Percentiles rank a stretch among this genome's conserved stretches.
Evolutionary conservation across 2,329 filamentous ascomycete genomes (phyloP).

Genomic region (Fusarium lyarnte): DNA sequence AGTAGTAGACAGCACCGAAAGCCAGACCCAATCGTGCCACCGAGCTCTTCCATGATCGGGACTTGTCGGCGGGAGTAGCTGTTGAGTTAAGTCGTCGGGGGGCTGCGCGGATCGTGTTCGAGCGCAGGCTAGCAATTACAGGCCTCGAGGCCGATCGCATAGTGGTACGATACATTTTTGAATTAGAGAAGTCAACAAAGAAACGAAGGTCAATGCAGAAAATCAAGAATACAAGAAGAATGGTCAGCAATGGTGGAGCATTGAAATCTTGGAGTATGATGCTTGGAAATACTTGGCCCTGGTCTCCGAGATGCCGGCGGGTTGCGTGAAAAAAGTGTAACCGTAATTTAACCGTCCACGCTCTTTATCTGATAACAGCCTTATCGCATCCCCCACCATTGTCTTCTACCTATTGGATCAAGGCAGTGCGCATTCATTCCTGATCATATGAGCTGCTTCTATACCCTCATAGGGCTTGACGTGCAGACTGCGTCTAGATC

Average conservation of each 20-base stretch:
- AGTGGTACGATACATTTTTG: slow-evolving; percentile 63
- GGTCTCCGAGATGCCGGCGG: slow-evolving; percentile 10
- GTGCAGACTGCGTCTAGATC: background rate
- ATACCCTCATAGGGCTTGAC: background rate
- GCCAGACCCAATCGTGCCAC: slow-evolving; percentile 79
- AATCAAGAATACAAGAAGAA: slow-evolving; percentile 26
- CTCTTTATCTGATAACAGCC: slow-evolving; percentile 26
- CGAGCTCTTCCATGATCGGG: slow-evolving; percentile 83
- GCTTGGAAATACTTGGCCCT: slow-evolving; percentile 22
- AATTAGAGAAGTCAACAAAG: background rate
- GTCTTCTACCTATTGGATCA: background rate
- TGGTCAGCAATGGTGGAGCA: slow-evolving; percentile 39
- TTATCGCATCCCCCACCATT: slow-evolving; percentile 31
- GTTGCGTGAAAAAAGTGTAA: slow-evolving; percentile 29
- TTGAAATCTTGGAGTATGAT: slow-evolving; percentile 21
- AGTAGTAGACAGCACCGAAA: slow-evolving; percentile 84
- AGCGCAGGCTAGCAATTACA: slow-evolving; percentile 54
- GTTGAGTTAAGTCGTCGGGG: slow-evolving; percentile 65
- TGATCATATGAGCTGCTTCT: slow-evolving; percentile 12
- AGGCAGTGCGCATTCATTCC: slow-evolving; percentile 16
- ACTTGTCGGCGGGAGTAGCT: slow-evolving; percentile 65
- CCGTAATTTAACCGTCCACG: slow-evolving; percentile 37
- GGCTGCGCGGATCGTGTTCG: slow-evolving; percentile 50
- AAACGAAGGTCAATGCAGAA: slow-evolving; percentile 3
- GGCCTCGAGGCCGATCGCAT: slow-evolving; percentile 59